Evolutionary conservation across 2,329 filamentous ascomycete species (phyloP), one percentile per base, ranked within the genome.

Genomic region (Monosporascus sp.): DNA sequence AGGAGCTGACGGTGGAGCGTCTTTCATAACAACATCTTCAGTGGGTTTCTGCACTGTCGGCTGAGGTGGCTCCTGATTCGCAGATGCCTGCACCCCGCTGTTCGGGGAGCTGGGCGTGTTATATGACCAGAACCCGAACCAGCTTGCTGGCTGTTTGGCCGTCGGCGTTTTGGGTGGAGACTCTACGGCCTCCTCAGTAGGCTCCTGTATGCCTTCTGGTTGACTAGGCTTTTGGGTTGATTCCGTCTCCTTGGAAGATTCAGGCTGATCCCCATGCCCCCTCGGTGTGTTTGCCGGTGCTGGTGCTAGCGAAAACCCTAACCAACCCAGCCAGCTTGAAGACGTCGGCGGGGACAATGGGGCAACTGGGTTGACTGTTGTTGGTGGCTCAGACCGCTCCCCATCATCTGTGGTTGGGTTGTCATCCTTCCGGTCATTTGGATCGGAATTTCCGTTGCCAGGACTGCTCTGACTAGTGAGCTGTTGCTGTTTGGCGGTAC

Each of bases 271-370:
- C 1, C 27, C 53, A 35, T 60, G 45, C 8, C 52, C 57, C 22
- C 55, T 49, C 5, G 52, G 25, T 43, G 50, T 18, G 47, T 54
- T 51, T 48, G 49, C 49, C 24, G 59, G 58, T 9, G 51, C 52
- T 39, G 64, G 58, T 14, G 51, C 52, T 39, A 63, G 47, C 38
- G 74, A 58, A 39, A 65, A 65, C 8, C 67, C 65, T 39, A 80
- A 69, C 81, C 82, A 84, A 35, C 78, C 75, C 17, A 83, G 65
- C 82, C 81, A 84, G 20, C 78, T 73, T 25, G 77, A 74, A 6
- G 77, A 70, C 22, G 70, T 60, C 22, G 60, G 54, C 5, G 65
- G 65, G 22, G 55, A 58, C 48, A 53, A 56, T 20, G 24, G 24
- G 43, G 52, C 31, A 35, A 35, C 31, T 35, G 9, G 31, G 11